Percentiles rank a stretch among this genome's conserved stretches.
Evolutionary conservation across 768 basidiomycete species (phyloP).

Genomic region (Lentinula sp.): DNA sequence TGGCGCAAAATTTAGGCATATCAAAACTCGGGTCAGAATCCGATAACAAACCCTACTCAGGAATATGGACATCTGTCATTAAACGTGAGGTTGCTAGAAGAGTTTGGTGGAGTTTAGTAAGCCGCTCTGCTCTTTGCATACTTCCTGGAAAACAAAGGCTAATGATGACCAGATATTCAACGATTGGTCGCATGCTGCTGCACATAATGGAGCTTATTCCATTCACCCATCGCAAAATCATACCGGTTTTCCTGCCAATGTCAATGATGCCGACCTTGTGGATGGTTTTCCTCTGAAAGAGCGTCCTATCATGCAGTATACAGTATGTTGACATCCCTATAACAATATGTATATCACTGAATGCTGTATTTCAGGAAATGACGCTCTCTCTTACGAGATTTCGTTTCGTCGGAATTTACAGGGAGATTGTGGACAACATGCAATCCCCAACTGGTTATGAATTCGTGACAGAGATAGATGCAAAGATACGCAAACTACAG

Average conservation of each 20-base stretch:
- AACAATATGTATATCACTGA: neutral
- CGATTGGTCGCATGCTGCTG: conserved; percentile 22
- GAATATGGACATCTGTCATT: conserved; percentile 17
- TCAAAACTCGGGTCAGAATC: conserved; percentile 20
- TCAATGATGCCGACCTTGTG: conserved; percentile 18
- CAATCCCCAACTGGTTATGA: conserved; percentile 17
- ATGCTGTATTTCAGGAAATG: conserved; percentile 14
- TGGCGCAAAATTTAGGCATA: conserved; percentile 21
- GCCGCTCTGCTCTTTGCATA: neutral
- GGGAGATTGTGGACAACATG: conserved; percentile 19
- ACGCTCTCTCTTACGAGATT: conserved; percentile 16
- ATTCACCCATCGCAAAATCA: conserved; percentile 22
- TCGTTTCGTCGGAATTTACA: conserved; percentile 17
- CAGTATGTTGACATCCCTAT: conserved; percentile 7
- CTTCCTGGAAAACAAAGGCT: neutral
- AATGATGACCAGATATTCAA: conserved; percentile 14
- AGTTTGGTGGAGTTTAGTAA: conserved; percentile 20
- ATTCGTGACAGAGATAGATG: conserved; percentile 16
- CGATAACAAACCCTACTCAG: conserved; percentile 14
- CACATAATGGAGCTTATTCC: conserved; percentile 19
- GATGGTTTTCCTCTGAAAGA: conserved; percentile 12
- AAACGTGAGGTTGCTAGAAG: conserved; percentile 19
- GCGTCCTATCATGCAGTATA: conserved; percentile 14
- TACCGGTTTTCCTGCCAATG: conserved; percentile 19
- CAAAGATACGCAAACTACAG: conserved; percentile 12